Percentiles rank a stretch among this genome's conserved stretches.
These are phyloP conservation scores for Myochromella boudieri DNA, from an alignment of 768 basidiomycete genomes.

Conservation along the genomic window DNA sequence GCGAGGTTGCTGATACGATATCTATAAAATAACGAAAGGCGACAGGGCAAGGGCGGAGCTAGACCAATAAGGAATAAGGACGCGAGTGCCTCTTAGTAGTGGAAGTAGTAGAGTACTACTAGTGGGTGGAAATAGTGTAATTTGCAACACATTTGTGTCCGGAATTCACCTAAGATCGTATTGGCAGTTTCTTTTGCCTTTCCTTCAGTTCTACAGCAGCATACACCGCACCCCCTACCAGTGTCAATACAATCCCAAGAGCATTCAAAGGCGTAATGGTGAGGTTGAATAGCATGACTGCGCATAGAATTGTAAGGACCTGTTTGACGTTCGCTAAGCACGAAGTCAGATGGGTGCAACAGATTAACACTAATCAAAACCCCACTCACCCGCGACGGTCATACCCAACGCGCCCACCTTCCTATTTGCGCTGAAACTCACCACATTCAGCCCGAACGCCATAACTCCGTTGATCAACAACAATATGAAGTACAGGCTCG, in stretches of 20 bases:
- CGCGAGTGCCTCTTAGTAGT: too few relatives aligned
- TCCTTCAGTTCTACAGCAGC: slow-evolving; percentile 64
- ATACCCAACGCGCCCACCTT: slow-evolving; percentile 87
- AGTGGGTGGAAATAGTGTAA: too few relatives aligned
- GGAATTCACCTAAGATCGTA: too few relatives aligned
- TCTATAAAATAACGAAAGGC: too few relatives aligned
- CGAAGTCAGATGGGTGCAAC: not conserved
- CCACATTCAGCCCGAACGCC: slow-evolving; percentile 91
- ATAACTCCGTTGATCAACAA: slow-evolving; percentile 79
- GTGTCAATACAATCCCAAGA: slow-evolving; percentile 80
- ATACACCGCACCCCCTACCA: slow-evolving; percentile 85
- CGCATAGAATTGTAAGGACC: slow-evolving; percentile 83
- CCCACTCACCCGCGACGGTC: slow-evolving; percentile 78
- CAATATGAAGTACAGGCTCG: slow-evolving; percentile 41
- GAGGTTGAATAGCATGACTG: slow-evolving; percentile 82
- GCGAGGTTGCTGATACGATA: too few relatives aligned
- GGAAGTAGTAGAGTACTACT: too few relatives aligned
- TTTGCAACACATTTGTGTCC: too few relatives aligned
- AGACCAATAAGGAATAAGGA: too few relatives aligned
- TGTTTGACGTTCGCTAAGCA: slow-evolving; percentile 85
- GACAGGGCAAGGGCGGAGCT: too few relatives aligned
- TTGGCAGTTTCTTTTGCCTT: slow-evolving; percentile 19
- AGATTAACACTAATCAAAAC: not conserved
- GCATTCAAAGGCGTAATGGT: slow-evolving; percentile 79
- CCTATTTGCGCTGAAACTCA: slow-evolving; percentile 95